Conservation (phyloP, 2,329 filamentous ascomycete species). For the Penicillium sp. region DNA sequence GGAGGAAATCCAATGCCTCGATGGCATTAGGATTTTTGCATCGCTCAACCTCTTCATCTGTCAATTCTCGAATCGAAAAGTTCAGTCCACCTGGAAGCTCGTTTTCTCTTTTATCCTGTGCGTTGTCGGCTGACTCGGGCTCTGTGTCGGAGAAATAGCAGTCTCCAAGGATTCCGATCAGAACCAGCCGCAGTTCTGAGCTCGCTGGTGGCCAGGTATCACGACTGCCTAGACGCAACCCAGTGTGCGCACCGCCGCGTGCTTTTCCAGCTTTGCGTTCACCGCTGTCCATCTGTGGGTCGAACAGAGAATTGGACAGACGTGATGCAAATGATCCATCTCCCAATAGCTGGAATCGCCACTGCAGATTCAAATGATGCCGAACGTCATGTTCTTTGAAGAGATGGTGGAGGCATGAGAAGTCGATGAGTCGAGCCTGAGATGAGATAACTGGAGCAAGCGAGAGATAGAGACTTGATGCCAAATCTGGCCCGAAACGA, state of each 20-base stretch:
- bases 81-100: slow-evolving; percentile 65
- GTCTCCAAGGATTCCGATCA: slow-evolving; percentile 80
- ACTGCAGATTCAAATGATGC: slow-evolving; percentile 68
- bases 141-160: slow-evolving; percentile 52
- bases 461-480: slow-evolving; percentile 60
- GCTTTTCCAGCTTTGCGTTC: slow-evolving; percentile 67
- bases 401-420: slow-evolving; percentile 69
- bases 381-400: slow-evolving; percentile 69
- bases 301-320: slow-evolving; percentile 78
- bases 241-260: slow-evolving; percentile 67
- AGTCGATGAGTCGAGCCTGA: slow-evolving; percentile 73
- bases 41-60: slow-evolving; percentile 70
- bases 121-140: slow-evolving; percentile 18
- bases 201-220: slow-evolving; percentile 89
- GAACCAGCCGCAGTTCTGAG: slow-evolving; percentile 81
- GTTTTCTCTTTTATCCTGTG: slow-evolving; percentile 24
- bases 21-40: slow-evolving; percentile 79
- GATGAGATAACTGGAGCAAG: slow-evolving; percentile 68
- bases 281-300: slow-evolving; percentile 72
- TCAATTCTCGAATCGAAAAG: slow-evolving; percentile 80
- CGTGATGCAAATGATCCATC: slow-evolving; percentile 78
- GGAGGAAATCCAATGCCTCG: slow-evolving; percentile 87
- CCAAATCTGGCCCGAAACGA: slow-evolving; percentile 39
- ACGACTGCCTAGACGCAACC: slow-evolving; percentile 73
- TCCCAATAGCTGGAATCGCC: slow-evolving; percentile 75